Evolutionary conservation across 768 basidiomycete species (phyloP).

Genomic region (Leccinum boreale): DNA sequence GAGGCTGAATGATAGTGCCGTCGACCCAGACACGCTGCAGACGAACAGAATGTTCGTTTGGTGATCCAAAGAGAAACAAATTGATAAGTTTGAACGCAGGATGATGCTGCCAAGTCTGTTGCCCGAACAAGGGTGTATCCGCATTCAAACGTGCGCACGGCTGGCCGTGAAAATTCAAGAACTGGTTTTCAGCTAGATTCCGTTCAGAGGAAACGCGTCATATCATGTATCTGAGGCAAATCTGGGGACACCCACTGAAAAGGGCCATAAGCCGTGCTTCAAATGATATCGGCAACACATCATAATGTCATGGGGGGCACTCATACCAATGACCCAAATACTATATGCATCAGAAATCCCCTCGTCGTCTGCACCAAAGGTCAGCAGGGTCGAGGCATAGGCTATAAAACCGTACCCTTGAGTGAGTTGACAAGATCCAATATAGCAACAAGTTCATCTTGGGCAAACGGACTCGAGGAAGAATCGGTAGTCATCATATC

Average conservation of each 20-base stretch:
- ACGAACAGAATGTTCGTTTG: constrained; percentile 10
- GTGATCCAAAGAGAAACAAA: constrained; percentile 1
- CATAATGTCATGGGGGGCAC: background rate
- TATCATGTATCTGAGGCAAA: background rate
- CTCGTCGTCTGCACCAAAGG: background rate
- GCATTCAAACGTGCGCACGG: constrained; percentile 9
- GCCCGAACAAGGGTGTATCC: constrained; percentile 6
- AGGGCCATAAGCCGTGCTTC: constrained; percentile 11
- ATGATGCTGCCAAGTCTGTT: constrained; percentile 5
- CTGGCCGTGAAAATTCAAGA: constrained; percentile 13
- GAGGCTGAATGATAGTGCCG: constrained; percentile 4
- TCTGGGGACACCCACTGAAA: constrained; percentile 7
- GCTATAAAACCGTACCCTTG: background rate
- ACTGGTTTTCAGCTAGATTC: constrained; percentile 12
- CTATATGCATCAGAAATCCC: background rate
- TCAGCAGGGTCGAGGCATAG: background rate
- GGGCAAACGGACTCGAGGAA: constrained; percentile 13
- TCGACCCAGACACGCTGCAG: constrained; percentile 14
- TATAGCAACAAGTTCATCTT: constrained; percentile 12
- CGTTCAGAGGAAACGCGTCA: background rate
- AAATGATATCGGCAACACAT: background rate
- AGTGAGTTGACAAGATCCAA: constrained; percentile 14
- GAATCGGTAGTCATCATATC: constrained; percentile 18
- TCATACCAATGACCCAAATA: constrained; percentile 17
- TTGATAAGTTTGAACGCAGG: background rate